Evolutionary conservation across 176 grass and related monocot genomes (phyloP).

Genomic region (Bonia amplexicaulis): DNA sequence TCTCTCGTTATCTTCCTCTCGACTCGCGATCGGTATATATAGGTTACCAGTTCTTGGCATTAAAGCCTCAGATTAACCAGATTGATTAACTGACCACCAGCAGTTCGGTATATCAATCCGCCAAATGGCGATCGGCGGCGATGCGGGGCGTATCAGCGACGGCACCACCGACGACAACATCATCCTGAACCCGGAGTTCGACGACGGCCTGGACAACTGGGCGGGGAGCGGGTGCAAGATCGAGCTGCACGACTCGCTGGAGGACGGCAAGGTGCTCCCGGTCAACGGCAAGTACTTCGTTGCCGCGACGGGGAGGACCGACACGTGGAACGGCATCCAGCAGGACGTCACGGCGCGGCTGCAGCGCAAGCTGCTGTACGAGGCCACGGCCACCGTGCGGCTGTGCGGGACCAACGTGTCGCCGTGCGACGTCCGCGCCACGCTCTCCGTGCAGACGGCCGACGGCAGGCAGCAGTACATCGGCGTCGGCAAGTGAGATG

Average conservation of each 20-base stretch:
- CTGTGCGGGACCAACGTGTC: constrained; percentile 24
- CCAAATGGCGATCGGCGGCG: constrained; percentile 17
- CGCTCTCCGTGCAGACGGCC: constrained; percentile 46
- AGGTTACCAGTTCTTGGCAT: not conserved
- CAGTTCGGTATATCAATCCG: not conserved
- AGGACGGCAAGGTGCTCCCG: constrained; percentile 62
- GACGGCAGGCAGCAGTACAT: constrained; percentile 88
- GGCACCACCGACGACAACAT: constrained; percentile 57
- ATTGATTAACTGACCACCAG: not conserved
- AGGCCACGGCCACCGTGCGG: constrained; percentile 53
- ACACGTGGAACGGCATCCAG: constrained; percentile 71
- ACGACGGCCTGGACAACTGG: constrained; percentile 74
- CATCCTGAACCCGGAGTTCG: constrained; percentile 86
- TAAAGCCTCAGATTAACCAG: constrained; percentile 20
- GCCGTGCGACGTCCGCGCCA: constrained; percentile 57
- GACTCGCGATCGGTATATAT: constrained; percentile 40
- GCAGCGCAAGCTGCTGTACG: constrained; percentile 70
- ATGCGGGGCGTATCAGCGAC: not conserved
- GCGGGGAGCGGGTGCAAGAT: constrained; percentile 79
- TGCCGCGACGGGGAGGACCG: constrained; percentile 58
- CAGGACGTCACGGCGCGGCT: constrained; percentile 72
- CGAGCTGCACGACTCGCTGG: constrained; percentile 64
- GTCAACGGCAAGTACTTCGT: constrained; percentile 69
- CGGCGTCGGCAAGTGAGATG: constrained; percentile 49
- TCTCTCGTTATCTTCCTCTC: not conserved